Evolutionary conservation across 192 early-diverging fungal genomes (phyloP).

Genomic region (Powellomyces hirtus): DNA sequence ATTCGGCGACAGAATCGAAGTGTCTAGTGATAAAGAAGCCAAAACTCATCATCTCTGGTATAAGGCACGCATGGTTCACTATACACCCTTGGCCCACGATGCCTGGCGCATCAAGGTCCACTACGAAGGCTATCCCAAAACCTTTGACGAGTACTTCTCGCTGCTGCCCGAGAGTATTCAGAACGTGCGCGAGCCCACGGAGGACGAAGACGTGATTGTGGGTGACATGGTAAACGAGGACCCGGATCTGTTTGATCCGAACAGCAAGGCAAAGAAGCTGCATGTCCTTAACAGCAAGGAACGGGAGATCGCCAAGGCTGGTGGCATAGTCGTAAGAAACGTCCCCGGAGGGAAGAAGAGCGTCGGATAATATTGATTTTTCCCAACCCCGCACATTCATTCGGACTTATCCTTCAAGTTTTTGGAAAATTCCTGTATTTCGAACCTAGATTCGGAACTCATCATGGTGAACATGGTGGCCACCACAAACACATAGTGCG

Average conservation of each 20-base stretch:
- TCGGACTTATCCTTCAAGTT: too few relatives aligned
- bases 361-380: too few relatives aligned
- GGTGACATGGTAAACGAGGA: background rate
- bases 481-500: too few relatives aligned
- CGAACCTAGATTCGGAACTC: too few relatives aligned
- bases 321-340: background rate
- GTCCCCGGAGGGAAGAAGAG: background rate
- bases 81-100: slow-evolving; percentile 4
- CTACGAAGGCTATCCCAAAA: slow-evolving; percentile 17
- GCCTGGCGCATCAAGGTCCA: slow-evolving; percentile 25
- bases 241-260: background rate
- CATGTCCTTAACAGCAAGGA: slow-evolving; percentile 5
- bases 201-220: background rate
- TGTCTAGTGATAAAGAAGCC: background rate
- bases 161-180: background rate
- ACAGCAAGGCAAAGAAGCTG: slow-evolving; percentile 20
- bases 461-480: too few relatives aligned
- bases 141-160: slow-evolving; percentile 7
- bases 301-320: slow-evolving; percentile 7
- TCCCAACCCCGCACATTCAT: too few relatives aligned
- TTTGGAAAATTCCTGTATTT: too few relatives aligned
- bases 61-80: slow-evolving; percentile 13
- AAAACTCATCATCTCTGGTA: slow-evolving; percentile 5
- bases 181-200: background rate
- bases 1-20: slow-evolving; percentile 19